These are phyloP conservation scores for Beauveria medogensis DNA, from an alignment of 2,329 filamentous ascomycete genomes.

Conservation along the genomic window DNA sequence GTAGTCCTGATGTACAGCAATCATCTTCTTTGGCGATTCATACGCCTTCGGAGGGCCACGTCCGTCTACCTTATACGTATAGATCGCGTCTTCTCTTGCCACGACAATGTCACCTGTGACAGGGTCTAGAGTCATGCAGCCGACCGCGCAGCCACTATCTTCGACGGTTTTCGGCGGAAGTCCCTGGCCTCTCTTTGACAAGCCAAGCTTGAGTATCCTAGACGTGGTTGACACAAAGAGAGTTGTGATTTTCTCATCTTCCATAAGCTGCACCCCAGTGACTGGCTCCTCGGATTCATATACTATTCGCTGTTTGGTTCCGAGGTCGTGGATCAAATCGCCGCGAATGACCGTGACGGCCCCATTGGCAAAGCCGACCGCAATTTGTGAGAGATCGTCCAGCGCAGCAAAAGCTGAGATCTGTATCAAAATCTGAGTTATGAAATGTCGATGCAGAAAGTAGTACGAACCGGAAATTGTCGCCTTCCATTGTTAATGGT, in stretches of 20 bases:
- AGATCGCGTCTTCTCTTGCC: slow-evolving; percentile 91
- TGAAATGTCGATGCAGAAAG: rapidly evolving
- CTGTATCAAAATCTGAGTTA: slow-evolving; percentile 32
- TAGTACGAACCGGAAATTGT: slow-evolving; percentile 65
- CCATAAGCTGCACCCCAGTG: slow-evolving; percentile 74
- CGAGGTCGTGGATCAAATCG: slow-evolving; percentile 89
- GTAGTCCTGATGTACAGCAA: slow-evolving; percentile 76
- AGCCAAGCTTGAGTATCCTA: slow-evolving; percentile 75
- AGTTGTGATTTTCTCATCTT: slow-evolving; percentile 56
- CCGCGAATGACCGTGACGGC: slow-evolving; percentile 88
- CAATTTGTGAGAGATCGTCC: slow-evolving; percentile 83
- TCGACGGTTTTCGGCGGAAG: slow-evolving; percentile 83
- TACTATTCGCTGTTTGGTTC: slow-evolving; percentile 86
- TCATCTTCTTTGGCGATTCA: slow-evolving; percentile 78
- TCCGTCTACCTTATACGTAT: slow-evolving; percentile 81
- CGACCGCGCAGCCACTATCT: slow-evolving; percentile 82
- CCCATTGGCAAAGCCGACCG: slow-evolving; percentile 92
- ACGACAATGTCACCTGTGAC: slow-evolving; percentile 78
- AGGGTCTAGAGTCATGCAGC: slow-evolving; percentile 85
- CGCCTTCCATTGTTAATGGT: slow-evolving; percentile 83
- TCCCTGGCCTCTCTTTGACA: slow-evolving; percentile 82
- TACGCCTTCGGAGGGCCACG: slow-evolving; percentile 84
- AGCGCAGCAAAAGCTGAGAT: slow-evolving; percentile 84
- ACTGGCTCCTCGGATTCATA: slow-evolving; percentile 96
- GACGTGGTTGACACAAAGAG: slow-evolving; percentile 89